Conservation (phyloP, 441 rosid species). For the Omphalea diandra region DNA sequence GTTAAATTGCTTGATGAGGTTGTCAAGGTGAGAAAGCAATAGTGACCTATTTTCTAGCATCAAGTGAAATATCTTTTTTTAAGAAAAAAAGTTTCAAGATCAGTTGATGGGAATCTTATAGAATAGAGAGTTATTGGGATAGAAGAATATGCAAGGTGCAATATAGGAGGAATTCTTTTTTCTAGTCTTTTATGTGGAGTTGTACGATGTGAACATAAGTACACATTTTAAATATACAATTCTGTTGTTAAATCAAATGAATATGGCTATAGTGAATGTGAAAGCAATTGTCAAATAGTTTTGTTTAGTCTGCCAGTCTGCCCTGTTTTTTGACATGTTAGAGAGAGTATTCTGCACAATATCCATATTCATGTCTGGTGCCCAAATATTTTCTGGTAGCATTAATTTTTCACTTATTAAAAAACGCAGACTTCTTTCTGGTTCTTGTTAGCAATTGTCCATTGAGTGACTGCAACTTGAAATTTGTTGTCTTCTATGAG, state of each 20-base stretch:
- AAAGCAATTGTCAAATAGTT: neutral
- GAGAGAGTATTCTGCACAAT: neutral
- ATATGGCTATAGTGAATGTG: neutral
- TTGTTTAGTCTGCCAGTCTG: neutral
- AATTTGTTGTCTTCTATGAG: neutral
- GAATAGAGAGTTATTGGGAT: neutral
- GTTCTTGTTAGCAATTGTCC: neutral
- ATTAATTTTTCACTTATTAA: neutral
- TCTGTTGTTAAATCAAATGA: neutral
- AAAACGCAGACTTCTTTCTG: neutral
- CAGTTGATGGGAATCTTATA: neutral
- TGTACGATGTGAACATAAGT: neutral
- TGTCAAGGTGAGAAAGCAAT: slow-evolving; percentile 79
- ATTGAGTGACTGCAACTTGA: neutral
- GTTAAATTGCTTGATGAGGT: slow-evolving; percentile 86
- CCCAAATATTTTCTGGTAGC: neutral
- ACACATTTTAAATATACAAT: neutral
- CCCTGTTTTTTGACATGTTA: neutral
- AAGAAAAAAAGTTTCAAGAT: slow-evolving; percentile 10
- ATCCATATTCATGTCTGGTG: neutral
- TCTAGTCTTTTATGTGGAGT: neutral
- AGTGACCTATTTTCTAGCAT: too few species aligned
- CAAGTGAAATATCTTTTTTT: too few species aligned
- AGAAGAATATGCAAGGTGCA: neutral
- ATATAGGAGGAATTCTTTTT: neutral